Base-by-base conservation (phyloP, 1,284 basidiomycete species). In the Heterobasidion parviporum region DNA sequence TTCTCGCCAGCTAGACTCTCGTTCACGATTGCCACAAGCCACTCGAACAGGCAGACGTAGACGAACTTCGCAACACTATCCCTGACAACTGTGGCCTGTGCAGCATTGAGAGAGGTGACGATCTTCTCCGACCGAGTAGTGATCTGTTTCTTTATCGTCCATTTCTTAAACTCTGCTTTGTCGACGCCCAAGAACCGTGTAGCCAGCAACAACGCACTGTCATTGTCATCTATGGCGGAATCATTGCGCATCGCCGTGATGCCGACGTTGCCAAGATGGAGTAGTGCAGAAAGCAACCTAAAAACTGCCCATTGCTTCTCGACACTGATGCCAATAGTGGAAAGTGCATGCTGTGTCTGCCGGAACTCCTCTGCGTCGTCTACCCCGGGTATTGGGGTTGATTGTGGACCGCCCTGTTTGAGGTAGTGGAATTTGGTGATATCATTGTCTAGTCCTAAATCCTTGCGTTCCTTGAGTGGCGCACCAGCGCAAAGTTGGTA, bases 291-390 rank as follows among this genome's bases (percentile, higher is more conserved):
- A 44, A 99, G 79, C 38, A 99, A 79, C 62, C 91, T 87, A 77
- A 99, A 99, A 57, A 99, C 94, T 41, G 93, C 92, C 95, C 94
- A 98, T 71, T 99, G 97, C 66, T 92, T 91, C 69, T 98, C 95
- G 56, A 98, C 90, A 58, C 92, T 89, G 66, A 99, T 96, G 14
- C 97, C 97, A 53, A 99, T 95, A 3, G 93, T 98, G 16, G 92
- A 94, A 33, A 99, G 80, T 1, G 97, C 97, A 61, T 90, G 89
- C 64, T 98, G 94, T 1, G 97, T 99, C 14, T 83, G 78, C 49
- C 89, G 79, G 72, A 99, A 99, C 72, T 99, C 97, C 64, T 96
- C 94, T 0, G 85, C 89, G 64, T 99, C 97, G 68, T 99, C 94
- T 12, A 99, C 92, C 6, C 95, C 95, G 46, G 74, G 72, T 62